A percentile compares a stretch with the other conserved stretches of the same genome.
These are phyloP conservation scores for Chlamydomonas reinhardtii DNA, from an alignment of 163 green algal species.

Conservation along the genomic window DNA sequence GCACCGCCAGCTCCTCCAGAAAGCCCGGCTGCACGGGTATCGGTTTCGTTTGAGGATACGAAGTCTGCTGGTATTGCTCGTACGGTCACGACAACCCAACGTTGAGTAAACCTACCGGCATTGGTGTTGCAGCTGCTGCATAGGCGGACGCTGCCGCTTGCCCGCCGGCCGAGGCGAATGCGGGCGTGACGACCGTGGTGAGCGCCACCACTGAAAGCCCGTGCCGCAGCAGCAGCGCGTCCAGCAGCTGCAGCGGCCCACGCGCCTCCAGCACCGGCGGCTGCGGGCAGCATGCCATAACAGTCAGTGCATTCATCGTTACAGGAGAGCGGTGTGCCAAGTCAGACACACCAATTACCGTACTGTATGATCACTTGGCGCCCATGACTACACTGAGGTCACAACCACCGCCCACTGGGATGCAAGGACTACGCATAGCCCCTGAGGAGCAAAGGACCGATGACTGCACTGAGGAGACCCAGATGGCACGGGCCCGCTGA, in stretches of 20 bases:
- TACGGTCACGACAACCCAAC: no score
- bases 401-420: no score
- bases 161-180: background rate
- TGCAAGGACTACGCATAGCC: no score
- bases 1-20: conserved; percentile 83
- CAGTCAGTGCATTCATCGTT: no score
- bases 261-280: conserved; percentile 43
- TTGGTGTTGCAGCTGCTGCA: conserved; percentile 38
- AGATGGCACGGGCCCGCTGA: no score
- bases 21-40: conserved; percentile 64
- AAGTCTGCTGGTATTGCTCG: no score
- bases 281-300: conserved; percentile 21
- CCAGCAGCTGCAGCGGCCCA: conserved; percentile 81
- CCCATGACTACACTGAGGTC: no score
- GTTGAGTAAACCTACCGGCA: conserved; percentile 62
- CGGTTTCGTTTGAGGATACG: no score
- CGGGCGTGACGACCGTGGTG: conserved; percentile 8
- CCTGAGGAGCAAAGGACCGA: no score
- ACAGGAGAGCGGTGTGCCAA: background rate
- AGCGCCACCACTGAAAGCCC: conserved; percentile 28
- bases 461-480: no score
- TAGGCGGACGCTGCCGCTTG: background rate
- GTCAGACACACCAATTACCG: background rate
- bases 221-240: conserved; percentile 59
- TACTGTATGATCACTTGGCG: no score